Conservation (phyloP, 164 flowering plant genomes). For the Liquidambar formosana region DNA sequence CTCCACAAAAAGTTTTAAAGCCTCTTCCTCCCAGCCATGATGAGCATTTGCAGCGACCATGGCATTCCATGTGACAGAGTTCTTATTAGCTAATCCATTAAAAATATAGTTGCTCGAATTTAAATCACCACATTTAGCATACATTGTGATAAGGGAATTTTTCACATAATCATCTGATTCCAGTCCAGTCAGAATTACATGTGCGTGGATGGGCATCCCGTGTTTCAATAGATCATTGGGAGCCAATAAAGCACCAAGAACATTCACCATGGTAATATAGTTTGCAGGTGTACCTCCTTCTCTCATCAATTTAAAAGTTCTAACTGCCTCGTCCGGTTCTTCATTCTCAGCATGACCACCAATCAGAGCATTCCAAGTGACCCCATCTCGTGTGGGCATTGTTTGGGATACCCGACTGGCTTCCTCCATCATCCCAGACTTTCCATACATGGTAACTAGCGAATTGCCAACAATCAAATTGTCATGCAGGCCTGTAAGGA, state of each 20-base stretch:
- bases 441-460: conserved; percentile 72
- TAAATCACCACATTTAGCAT: conserved; percentile 75
- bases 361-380: conserved; percentile 81
- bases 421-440: conserved; percentile 47
- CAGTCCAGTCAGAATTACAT: conserved; percentile 46
- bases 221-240: conserved; percentile 37
- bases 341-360: conserved; percentile 68
- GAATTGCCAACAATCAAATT: conserved; percentile 73
- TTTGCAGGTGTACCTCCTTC: conserved; percentile 32
- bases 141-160: conserved; percentile 81
- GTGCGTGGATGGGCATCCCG: conserved; percentile 74
- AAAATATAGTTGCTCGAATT: conserved; percentile 53
- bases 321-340: conserved; percentile 47
- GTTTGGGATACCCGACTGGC: conserved; percentile 44
- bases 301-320: conserved; percentile 57
- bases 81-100: conserved; percentile 34
- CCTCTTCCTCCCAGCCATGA: conserved; percentile 66
- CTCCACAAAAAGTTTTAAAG: conserved; percentile 45
- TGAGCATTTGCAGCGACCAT: conserved; percentile 75
- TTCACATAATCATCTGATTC: conserved; percentile 59
- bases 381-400: conserved; percentile 51
- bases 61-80: conserved; percentile 64
- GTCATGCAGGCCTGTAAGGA: conserved; percentile 47
- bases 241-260: conserved; percentile 58
- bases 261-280: conserved; percentile 64